phyloP scores from a whole-genome alignment of 2,329 filamentous ascomycete genomes.

The Fusarium heterosporum region DNA sequence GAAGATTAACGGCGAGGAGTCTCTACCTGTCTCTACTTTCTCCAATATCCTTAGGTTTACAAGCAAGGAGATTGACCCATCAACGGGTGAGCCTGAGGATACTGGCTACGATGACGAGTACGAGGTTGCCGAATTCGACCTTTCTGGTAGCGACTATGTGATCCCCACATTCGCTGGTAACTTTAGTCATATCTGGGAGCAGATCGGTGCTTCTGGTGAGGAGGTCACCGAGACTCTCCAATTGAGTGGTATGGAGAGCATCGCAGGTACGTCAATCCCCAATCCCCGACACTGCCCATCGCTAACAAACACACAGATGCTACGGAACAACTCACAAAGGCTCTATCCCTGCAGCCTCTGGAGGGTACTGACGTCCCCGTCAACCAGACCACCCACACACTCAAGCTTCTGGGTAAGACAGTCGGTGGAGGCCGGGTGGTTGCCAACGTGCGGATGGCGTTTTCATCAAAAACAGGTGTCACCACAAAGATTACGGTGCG shows the following conservation, averaged over 20 bases:
- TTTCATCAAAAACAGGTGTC: constrained; percentile 89
- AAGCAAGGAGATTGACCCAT: constrained; percentile 96
- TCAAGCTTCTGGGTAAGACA: constrained; percentile 97
- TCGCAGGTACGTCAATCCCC: constrained; percentile 75
- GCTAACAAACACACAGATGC: constrained; percentile 72
- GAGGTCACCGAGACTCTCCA: constrained; percentile 93
- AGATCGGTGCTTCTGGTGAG: constrained; percentile 87
- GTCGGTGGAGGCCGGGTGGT: constrained; percentile 90
- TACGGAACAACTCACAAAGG: constrained; percentile 87
- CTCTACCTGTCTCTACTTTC: constrained; percentile 84
- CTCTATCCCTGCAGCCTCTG: constrained; percentile 89
- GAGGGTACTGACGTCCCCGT: constrained; percentile 94
- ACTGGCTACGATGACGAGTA: constrained; percentile 97
- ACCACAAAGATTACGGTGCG: constrained; percentile 95
- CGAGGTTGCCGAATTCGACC: constrained; percentile 91
- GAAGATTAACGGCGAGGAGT: constrained; percentile 78
- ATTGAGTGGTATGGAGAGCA: constrained; percentile 88
- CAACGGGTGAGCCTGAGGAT: constrained; percentile 92
- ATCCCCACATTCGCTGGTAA: constrained; percentile 93
- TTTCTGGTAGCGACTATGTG: constrained; percentile 92
- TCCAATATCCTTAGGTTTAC: constrained; percentile 97
- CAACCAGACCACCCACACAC: constrained; percentile 88
- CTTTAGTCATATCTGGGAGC: constrained; percentile 96
- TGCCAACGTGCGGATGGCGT: constrained; percentile 91
- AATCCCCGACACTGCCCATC: neutral